Conservation (phyloP, 805 yeast genomes). For the Saccharomycopsis vini region DNA sequence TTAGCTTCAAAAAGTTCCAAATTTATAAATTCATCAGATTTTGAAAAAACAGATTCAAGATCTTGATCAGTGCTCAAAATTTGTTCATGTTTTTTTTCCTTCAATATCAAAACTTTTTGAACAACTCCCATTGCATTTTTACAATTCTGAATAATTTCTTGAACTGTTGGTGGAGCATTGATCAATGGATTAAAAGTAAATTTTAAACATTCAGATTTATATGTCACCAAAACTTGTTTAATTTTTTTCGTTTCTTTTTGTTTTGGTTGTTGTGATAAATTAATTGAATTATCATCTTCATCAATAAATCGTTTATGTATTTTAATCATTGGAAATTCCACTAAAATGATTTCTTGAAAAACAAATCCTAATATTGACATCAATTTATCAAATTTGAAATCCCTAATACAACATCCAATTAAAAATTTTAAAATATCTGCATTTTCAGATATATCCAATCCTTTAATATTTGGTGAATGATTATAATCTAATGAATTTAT, state of each 20-base stretch:
- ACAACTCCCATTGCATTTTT: conserved; percentile 57
- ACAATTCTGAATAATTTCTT: conserved; percentile 74
- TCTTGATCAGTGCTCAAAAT: conserved; percentile 13
- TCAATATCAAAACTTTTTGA: conserved; percentile 1
- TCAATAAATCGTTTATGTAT: too few relatives aligned
- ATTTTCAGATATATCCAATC: neutral
- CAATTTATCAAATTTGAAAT: conserved; percentile 61
- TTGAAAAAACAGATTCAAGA: conserved; percentile 11
- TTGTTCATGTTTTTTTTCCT: neutral
- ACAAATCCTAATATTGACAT: conserved; percentile 43
- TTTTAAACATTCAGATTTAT: too few relatives aligned
- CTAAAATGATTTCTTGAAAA: conserved; percentile 48
- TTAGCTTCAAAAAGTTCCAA: conserved; percentile 6
- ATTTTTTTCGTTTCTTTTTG: too few relatives aligned
- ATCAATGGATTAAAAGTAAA: conserved; percentile 56
- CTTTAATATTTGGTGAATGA: too few relatives aligned
- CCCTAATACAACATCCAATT: conserved; percentile 64
- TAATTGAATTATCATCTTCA: conserved; percentile 17
- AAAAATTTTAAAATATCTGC: conserved; percentile 46
- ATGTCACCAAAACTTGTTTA: too few relatives aligned
- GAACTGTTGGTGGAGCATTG: conserved; percentile 71
- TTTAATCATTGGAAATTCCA: conserved; percentile 53
- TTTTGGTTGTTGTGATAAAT: conserved; percentile 25
- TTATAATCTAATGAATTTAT: neutral
- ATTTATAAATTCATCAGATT: neutral